Evolutionary conservation across 257 asterid species (phyloP), one percentile per base, ranked within the genome.

Genomic region (Nicotiana noctiflora): DNA sequence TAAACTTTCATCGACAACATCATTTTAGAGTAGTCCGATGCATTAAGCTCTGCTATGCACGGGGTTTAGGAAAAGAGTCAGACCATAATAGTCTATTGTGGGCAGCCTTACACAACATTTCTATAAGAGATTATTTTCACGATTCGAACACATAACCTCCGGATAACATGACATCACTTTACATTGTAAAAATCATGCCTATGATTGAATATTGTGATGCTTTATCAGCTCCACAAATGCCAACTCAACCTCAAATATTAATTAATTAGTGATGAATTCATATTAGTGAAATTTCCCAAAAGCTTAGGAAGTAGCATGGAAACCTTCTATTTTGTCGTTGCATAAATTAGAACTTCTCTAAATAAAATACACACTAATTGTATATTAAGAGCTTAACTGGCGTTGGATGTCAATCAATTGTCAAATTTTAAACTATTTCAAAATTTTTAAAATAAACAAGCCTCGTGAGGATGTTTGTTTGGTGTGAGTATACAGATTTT

Each of bases 391-490:
- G 37, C 68, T 62, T 62, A 62, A 62, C 67, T 61, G 67, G 67
- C 34, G 9, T 61, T 61, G 34, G 67, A 25, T 61, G 67, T 61
- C 67, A 61, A 60, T 21, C 12, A 5, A 1, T 60, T 59, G 23
- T 61, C 67, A 61, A 61, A 23, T 23, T 23, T 61, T 61, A n/a
- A n/a, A n/a, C n/a, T n/a, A n/a, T n/a, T n/a, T n/a, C n/a, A n/a
- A n/a, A n/a, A n/a, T n/a, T n/a, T n/a, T n/a, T n/a, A 61, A 61
- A 25, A 61, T 25, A 61, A 25, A 17, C 15, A 25, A 61, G 67
- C 67, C 37, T 61, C 67, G 67, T 61, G 67, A 61, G 67, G 67
- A 61, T 61, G 67, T 61, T 61, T 23, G 67, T 61, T 61, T 61
- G 27, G 67, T 61, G 1, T 25, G 67, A 61, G n/a, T 25, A 61